Conservation (phyloP, 192 early-diverging fungal genomes). For the Entomortierella parvispora region DNA sequence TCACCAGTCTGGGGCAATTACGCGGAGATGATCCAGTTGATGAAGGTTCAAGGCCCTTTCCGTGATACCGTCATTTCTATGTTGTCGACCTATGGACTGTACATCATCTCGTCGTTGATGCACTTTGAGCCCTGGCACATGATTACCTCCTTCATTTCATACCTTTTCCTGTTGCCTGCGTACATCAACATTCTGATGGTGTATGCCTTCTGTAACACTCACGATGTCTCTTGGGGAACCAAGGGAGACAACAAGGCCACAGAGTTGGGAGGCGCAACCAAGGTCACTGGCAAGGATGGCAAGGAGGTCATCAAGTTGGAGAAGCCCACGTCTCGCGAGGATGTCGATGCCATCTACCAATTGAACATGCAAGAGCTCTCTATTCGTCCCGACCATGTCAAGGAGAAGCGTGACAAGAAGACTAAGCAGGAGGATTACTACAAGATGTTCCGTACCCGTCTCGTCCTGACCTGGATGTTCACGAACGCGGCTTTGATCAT, state of each 20-base stretch:
- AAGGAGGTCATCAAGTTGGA: constrained; percentile 76
- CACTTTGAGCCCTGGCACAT: constrained; percentile 93
- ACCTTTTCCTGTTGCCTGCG: constrained; percentile 86
- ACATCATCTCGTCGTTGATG: constrained; percentile 80
- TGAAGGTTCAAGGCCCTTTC: constrained; percentile 62
- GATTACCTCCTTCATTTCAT: constrained; percentile 90
- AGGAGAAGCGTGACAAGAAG: constrained; percentile 77
- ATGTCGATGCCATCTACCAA: constrained; percentile 88
- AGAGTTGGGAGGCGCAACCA: constrained; percentile 77
- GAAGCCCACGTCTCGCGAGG: constrained; percentile 77
- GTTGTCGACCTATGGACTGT: constrained; percentile 84
- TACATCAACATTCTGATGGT: constrained; percentile 94
- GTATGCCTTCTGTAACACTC: constrained; percentile 94
- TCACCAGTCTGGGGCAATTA: constrained; percentile 33
- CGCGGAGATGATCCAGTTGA: constrained; percentile 45
- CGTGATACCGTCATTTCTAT: constrained; percentile 85
- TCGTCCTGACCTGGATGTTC: constrained; percentile 90
- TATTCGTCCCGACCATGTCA: constrained; percentile 50
- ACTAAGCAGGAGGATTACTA: constrained; percentile 92
- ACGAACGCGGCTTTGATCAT: constrained; percentile 80
- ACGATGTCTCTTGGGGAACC: constrained; percentile 96
- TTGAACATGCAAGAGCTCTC: constrained; percentile 74
- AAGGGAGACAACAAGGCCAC: constrained; percentile 84
- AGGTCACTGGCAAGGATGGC: constrained; percentile 73
- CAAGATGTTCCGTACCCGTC: constrained; percentile 84